These are phyloP conservation scores for Chrysopogon serrulatus DNA, from an alignment of 176 grass and related monocot species.

Conservation along the genomic window DNA sequence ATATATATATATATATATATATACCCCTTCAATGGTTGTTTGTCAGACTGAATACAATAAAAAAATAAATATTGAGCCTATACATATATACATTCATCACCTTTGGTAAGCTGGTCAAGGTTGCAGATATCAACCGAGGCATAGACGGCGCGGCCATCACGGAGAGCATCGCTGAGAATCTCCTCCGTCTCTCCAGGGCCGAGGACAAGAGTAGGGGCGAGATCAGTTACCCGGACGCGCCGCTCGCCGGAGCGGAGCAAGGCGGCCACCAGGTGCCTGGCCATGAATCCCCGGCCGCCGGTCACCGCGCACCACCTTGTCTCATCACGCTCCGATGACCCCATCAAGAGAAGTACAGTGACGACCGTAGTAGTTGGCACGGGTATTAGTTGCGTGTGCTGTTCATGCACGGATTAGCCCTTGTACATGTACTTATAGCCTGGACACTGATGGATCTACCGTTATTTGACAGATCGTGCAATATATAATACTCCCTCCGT, in stretches of 20 bases:
- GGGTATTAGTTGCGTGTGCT: no score
- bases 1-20: no score
- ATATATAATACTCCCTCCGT: no score
- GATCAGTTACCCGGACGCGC: slow-evolving; percentile 53
- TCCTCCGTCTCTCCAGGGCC: slow-evolving; percentile 28
- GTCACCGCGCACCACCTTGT: slow-evolving; percentile 64
- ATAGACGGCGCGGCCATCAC: slow-evolving; percentile 44
- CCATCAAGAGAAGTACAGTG: no score
- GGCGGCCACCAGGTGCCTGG: slow-evolving; percentile 50
- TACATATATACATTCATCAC: neutral
- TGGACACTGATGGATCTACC: no score
- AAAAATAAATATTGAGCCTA: no score
- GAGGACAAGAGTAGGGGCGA: slow-evolving; percentile 17
- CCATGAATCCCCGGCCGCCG: slow-evolving; percentile 60
- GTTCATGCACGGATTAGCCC: no score
- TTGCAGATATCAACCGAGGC: slow-evolving; percentile 35
- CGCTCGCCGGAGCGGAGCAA: slow-evolving; percentile 56
- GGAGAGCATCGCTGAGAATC: slow-evolving; percentile 36
- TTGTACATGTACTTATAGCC: no score
- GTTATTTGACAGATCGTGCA: no score
- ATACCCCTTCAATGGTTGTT: no score
- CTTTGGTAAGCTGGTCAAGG: slow-evolving; percentile 37
- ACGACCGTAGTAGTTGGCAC: no score
- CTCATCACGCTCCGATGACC: neutral
- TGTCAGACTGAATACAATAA: no score